Evolutionary conservation across 2,329 filamentous ascomycete genomes (phyloP).

Genomic region (Aspergillus quadrilineatus): DNA sequence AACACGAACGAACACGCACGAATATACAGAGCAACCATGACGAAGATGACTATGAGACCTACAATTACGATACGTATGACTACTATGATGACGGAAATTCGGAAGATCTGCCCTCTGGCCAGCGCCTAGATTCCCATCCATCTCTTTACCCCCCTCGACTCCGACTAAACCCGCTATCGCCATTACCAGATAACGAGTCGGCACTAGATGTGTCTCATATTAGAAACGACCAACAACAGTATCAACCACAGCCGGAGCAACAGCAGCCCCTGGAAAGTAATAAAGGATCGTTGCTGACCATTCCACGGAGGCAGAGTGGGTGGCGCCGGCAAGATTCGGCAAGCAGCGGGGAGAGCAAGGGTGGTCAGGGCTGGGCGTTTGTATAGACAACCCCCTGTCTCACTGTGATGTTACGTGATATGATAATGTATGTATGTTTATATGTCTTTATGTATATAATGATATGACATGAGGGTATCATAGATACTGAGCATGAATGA

Average conservation of each 20-base stretch:
- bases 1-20: conserved; percentile 23
- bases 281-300: conserved; percentile 25
- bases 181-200: conserved; percentile 31
- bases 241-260: background rate
- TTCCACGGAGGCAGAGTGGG: conserved; percentile 23
- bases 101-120: conserved; percentile 1
- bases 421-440: conserved; percentile 4
- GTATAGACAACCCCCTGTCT: conserved; percentile 9
- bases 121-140: conserved; percentile 16
- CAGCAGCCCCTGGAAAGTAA: conserved; percentile 22
- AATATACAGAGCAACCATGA: background rate
- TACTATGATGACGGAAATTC: background rate
- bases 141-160: conserved; percentile 22
- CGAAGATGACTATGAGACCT: background rate
- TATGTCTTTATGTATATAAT: conserved; percentile 12
- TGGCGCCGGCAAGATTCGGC: conserved; percentile 27
- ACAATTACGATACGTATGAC: background rate
- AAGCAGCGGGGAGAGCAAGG: conserved; percentile 3
- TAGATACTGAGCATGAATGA: conserved; percentile 7
- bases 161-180: conserved; percentile 33
- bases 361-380: conserved; percentile 9
- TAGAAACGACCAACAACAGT: background rate
- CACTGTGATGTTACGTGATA: conserved; percentile 13
- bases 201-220: conserved; percentile 9
- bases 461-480: conserved; percentile 19